Evolutionary conservation across 2,329 filamentous ascomycete genomes (phyloP).

Genomic region (Furcasterigmium sp.): DNA sequence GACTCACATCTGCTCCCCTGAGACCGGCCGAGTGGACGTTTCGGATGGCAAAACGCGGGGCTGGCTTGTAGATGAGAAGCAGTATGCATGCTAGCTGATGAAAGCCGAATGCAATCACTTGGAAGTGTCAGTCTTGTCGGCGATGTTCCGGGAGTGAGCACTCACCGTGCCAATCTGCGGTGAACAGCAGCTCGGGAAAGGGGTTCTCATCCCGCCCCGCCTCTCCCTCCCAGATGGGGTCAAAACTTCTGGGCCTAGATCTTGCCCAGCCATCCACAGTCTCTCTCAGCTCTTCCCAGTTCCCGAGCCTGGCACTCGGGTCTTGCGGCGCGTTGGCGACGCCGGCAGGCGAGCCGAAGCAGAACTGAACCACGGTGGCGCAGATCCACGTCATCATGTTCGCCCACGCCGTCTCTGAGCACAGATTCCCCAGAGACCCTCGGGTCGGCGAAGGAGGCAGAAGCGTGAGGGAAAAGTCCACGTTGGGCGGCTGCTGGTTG

Average conservation of each 20-base stretch:
- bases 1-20: slow-evolving; percentile 5
- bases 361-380: slow-evolving; percentile 12
- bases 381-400: slow-evolving; percentile 15
- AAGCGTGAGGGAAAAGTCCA: slow-evolving; percentile 6
- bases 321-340: slow-evolving; percentile 1
- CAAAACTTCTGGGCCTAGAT: slow-evolving; percentile 4
- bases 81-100: slow-evolving; percentile 8
- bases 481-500: slow-evolving; percentile 12
- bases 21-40: slow-evolving; percentile 2
- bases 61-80: slow-evolving; percentile 5
- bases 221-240: slow-evolving; percentile 7
- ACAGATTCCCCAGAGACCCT: not conserved
- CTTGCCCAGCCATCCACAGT: slow-evolving; percentile 5
- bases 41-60: slow-evolving; percentile 7
- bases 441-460: slow-evolving; percentile 6
- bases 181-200: slow-evolving; percentile 7
- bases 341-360: slow-evolving; percentile 7
- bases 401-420: slow-evolving; percentile 13
- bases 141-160: not conserved
- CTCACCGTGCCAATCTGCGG: slow-evolving; percentile 9
- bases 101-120: slow-evolving; percentile 9
- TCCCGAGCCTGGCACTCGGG: slow-evolving; percentile 1
- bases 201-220: slow-evolving; percentile 1
- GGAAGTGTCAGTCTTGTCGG: not conserved
- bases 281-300: slow-evolving; percentile 7